Base-by-base conservation (phyloP, 1,139 yeast species). In the Suhomyces taliae region DNA sequence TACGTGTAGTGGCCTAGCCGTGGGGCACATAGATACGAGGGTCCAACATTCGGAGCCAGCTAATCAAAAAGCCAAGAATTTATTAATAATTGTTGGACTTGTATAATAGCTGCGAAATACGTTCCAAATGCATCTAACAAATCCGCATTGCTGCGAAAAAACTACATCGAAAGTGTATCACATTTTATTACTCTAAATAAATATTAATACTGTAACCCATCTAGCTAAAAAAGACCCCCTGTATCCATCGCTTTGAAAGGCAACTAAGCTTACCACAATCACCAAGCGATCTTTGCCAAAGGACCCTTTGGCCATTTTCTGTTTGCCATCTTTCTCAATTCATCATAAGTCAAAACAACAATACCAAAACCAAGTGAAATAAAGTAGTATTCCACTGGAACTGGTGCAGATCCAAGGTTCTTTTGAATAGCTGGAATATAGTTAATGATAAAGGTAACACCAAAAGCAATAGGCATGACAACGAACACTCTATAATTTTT, bases 361-460 rank as follows among this genome's bases (percentile, higher is more conserved):
- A 61, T 34, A 4, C 81, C 83, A 54, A 78, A 74, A 0, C 76
- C 81, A 35, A 77, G 40, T 1, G 82, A 77, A 44, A 77, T 67
- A 54, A 78, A 72, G 55, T 71, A 78, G 56, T 73, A 72, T 52
- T 74, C 76, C n/a, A 71, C 77, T 2, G 81, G 81, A 8, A 77
- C 73, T 10, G 62, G 57, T 0, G 67, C 63, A 1, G 81, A 67
- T 1, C 66, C 70, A 53, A 78, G 60, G 8, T 64, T 62, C 1
- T 45, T 52, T 50, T 76, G 78, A 45, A 78, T 62, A 40, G 69
- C 69, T 6, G 81, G 80, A 40, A 74, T 65, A 50, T 78, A 76
- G 52, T 74, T 74, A 60, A 78, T 66, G 50, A 78, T 63, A 54
- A 78, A 74, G 1, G 79, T 74, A 9, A 72, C 69, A 3, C 64